Conservation (phyloP, 2,329 filamentous ascomycete genomes). For the Bipolaris sorokiniana region DNA sequence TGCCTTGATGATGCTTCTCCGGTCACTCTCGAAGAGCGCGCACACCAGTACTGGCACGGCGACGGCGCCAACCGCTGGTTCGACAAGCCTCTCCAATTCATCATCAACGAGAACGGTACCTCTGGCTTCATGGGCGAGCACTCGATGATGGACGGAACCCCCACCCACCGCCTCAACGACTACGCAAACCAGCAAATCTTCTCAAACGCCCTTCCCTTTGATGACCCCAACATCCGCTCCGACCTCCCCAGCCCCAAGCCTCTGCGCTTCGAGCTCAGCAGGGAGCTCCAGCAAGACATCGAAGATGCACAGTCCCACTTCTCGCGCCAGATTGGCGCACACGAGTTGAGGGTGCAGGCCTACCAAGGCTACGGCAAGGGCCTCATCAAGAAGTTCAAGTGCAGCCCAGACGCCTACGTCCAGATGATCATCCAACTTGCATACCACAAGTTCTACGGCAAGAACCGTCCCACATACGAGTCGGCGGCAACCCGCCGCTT, state of each 20-base stretch:
- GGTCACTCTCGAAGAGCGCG: slow-evolving; percentile 92
- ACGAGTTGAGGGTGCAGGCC: slow-evolving; percentile 91
- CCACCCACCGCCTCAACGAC: slow-evolving; percentile 96
- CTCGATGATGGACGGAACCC: slow-evolving; percentile 99
- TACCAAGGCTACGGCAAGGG: slow-evolving; percentile 99
- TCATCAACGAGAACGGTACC: slow-evolving; percentile 96
- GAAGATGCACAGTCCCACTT: slow-evolving; percentile 81
- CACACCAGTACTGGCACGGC: slow-evolving; percentile 97
- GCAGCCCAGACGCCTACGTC: slow-evolving; percentile 94
- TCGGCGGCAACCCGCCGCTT: slow-evolving; percentile 93
- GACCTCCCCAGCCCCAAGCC: slow-evolving; percentile 80
- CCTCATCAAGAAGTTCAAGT: slow-evolving; percentile 99
- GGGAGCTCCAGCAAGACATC: slow-evolving; percentile 77
- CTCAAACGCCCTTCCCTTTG: slow-evolving; percentile 91
- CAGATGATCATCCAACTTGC: slow-evolving; percentile 99
- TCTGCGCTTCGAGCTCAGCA: slow-evolving; percentile 78
- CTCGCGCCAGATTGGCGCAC: slow-evolving; percentile 77
- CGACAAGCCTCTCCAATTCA: slow-evolving; percentile 98
- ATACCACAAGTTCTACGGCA: slow-evolving; percentile 99
- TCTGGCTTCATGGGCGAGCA: slow-evolving; percentile 98
- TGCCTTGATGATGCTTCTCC: slow-evolving; percentile 92
- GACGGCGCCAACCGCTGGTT: slow-evolving; percentile 96
- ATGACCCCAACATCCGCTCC: slow-evolving; percentile 76
- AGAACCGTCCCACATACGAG: slow-evolving; percentile 97
- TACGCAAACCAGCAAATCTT: slow-evolving; percentile 91